phyloP scores from a whole-genome alignment of 2,329 filamentous ascomycete genomes.

The Colletotrichum gloeosporioides region DNA sequence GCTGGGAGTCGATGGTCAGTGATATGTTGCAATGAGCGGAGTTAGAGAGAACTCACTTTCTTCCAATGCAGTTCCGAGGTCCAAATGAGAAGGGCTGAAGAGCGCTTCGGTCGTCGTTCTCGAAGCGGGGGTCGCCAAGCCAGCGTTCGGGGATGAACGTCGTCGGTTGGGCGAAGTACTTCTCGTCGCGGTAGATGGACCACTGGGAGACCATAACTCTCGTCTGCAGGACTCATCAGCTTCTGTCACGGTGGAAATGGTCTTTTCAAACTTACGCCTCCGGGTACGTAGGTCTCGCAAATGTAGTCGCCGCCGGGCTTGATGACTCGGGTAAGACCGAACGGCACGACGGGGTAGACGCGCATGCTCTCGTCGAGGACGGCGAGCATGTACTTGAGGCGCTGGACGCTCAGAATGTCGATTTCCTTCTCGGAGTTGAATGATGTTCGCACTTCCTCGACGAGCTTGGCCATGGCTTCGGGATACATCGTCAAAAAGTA shows the following conservation, averaged over 20 bases:
- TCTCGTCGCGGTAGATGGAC: conserved; percentile 13
- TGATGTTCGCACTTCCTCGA: conserved; percentile 42
- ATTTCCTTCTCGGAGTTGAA: conserved; percentile 44
- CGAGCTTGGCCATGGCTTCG: conserved; percentile 32
- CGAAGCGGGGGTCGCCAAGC: conserved; percentile 28
- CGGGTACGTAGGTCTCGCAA: conserved; percentile 34
- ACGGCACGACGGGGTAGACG: conserved; percentile 32
- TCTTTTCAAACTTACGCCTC: conserved; percentile 32
- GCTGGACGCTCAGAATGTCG: conserved; percentile 30
- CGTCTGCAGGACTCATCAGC: neutral
- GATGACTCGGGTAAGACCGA: conserved; percentile 29
- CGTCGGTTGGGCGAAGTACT: conserved; percentile 48
- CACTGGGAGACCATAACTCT: conserved; percentile 44
- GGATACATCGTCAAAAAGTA: conserved; percentile 42
- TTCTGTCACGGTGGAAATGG: too few species aligned
- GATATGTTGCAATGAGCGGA: neutral
- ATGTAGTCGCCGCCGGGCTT: conserved; percentile 37
- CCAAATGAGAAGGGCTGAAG: conserved; percentile 55
- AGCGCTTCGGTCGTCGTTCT: conserved; percentile 33
- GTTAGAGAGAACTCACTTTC: conserved; percentile 38
- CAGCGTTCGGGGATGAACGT: conserved; percentile 50
- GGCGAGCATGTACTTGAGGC: conserved; percentile 44
- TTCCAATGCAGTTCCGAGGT: conserved; percentile 55
- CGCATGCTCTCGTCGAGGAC: conserved; percentile 47
- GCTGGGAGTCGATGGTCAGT: conserved; percentile 4